A percentile compares a stretch with the other conserved stretches of the same genome.
These are phyloP conservation scores for Tuber magnatum DNA, from an alignment of 495 filamentous ascomycete species.

Conservation along the genomic window DNA sequence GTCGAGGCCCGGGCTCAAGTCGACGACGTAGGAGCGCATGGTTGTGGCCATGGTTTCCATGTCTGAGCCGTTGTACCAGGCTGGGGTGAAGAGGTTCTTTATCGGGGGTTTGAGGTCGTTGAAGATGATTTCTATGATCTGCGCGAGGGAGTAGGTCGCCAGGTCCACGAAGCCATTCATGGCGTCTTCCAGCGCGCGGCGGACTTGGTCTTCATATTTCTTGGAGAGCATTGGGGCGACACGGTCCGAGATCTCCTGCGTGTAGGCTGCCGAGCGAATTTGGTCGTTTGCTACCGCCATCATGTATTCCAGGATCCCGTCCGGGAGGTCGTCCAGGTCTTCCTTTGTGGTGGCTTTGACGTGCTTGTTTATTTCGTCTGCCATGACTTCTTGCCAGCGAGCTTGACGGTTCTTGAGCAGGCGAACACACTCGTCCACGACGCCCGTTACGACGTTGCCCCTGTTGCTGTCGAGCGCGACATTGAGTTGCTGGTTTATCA, in stretches of 20 bases:
- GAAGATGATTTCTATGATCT: conserved; percentile 80
- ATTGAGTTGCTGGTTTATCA: conserved; percentile 84
- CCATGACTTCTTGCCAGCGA: conserved; percentile 76
- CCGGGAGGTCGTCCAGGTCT: conserved; percentile 41
- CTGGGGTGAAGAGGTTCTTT: conserved; percentile 79
- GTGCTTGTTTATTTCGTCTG: conserved; percentile 74
- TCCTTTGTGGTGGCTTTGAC: conserved; percentile 54
- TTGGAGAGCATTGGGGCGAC: conserved; percentile 71
- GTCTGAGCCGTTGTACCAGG: conserved; percentile 74
- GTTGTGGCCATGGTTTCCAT: conserved; percentile 87
- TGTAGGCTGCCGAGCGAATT: conserved; percentile 62
- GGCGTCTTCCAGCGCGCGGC: conserved; percentile 62
- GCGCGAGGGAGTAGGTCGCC: conserved; percentile 77
- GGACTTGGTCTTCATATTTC: conserved; percentile 61
- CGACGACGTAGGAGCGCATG: conserved; percentile 85
- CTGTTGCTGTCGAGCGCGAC: conserved; percentile 74
- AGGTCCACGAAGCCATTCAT: conserved; percentile 86
- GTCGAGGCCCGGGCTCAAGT: conserved; percentile 70
- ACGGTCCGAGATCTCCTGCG: conserved; percentile 66
- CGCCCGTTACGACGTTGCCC: conserved; percentile 80
- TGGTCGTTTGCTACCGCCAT: conserved; percentile 98
- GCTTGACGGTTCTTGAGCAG: conserved; percentile 71
- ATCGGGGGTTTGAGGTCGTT: conserved; percentile 72
- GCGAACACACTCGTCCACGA: conserved; percentile 88
- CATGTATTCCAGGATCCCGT: conserved; percentile 65